phyloP scores from a whole-genome alignment of 2,329 filamentous ascomycete genomes.

The Ophiocordyceps camponoti-rufipedis region DNA sequence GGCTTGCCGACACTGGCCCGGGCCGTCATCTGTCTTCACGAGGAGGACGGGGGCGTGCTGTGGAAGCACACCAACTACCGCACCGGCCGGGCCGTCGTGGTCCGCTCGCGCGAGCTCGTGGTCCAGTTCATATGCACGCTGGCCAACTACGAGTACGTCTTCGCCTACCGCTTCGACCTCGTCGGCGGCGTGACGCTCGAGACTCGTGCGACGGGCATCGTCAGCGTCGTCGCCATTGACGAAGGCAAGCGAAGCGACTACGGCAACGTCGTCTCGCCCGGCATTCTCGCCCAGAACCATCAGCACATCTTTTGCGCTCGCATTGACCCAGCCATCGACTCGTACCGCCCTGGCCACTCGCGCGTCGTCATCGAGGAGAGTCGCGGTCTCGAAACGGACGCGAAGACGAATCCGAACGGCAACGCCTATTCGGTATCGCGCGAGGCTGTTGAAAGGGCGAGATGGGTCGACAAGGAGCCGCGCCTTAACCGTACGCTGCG shows the following conservation, averaged over 20 bases:
- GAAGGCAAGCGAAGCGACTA: conserved; percentile 34
- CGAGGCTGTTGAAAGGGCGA: conserved; percentile 23
- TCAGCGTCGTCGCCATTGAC: conserved; percentile 25
- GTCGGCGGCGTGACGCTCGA: conserved; percentile 20
- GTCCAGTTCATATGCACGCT: conserved; percentile 44
- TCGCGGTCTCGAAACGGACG: conserved; percentile 23
- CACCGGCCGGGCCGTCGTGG: conserved; percentile 35
- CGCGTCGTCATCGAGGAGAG: conserved; percentile 17
- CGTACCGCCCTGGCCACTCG: conserved; percentile 32
- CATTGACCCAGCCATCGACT: conserved; percentile 45
- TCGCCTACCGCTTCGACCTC: conserved; percentile 29
- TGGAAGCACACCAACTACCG: conserved; percentile 46
- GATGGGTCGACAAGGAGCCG: conserved; percentile 29
- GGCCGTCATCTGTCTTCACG: conserved; percentile 16
- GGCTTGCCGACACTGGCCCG: conserved; percentile 23
- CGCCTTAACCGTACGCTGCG: conserved; percentile 29
- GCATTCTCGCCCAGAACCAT: conserved; percentile 45
- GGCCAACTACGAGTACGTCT: conserved; percentile 41
- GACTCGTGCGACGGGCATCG: conserved; percentile 22
- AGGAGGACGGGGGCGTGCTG: conserved; percentile 28
- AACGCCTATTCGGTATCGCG: conserved; percentile 22
- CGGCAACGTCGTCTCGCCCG: conserved; percentile 41
- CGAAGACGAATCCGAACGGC: conserved; percentile 28
- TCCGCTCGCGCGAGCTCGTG: conserved; percentile 35
- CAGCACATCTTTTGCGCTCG: conserved; percentile 47